Base-by-base conservation (phyloP, 2,329 filamentous ascomycete species). In the Beauveria pseudobassiana region DNA sequence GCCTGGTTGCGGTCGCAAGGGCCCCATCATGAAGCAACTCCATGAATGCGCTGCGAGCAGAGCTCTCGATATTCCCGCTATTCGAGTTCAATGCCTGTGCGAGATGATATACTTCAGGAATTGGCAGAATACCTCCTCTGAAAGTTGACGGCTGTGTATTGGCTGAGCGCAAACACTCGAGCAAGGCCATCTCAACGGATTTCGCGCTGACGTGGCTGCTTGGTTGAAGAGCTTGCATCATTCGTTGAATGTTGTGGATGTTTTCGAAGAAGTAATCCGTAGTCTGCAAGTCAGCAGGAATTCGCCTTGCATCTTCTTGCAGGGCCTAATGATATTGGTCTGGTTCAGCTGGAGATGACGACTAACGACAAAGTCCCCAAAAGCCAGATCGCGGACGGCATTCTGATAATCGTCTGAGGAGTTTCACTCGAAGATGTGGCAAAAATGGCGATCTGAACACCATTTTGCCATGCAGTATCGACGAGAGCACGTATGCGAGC, bases 371-470 rank as follows among this genome's bases (percentile, higher is more conserved):
- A 75, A 78, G 64, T 77, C 82, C 48, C 68, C 74, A 34, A 67
- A 69, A 51, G 73, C 77, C 65, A 77, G 73, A 56, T 74, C 75
- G 56, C 66, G 72, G 16, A 77, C 70, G 62, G 69, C 78, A 26
- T 67, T 71, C 51, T 73, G 69, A 59, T 80, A 81, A 57, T 76
- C 71, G 22, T 73, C 76, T 22, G 75, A 76, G 14, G 80, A 18
- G 82, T 78, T 20, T 82, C 77, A 16, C 79, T 80, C 26, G 86
- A 79, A 1, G 88, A 88, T 6, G 90, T 91, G n/a, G 93, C 95
- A 38, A 98, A 75, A 20, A 97, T 81, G 61, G 93, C 82, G 57
- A 96, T 82, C 63, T 83, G 84, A 66, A 87, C 82, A 5, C 92
- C 92, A 45, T 84, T 80, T 59, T 82, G 80, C 79, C 93, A 89